Conservation (phyloP, 108 stramenopile genomes). For the Skeletonema marinoi region DNA sequence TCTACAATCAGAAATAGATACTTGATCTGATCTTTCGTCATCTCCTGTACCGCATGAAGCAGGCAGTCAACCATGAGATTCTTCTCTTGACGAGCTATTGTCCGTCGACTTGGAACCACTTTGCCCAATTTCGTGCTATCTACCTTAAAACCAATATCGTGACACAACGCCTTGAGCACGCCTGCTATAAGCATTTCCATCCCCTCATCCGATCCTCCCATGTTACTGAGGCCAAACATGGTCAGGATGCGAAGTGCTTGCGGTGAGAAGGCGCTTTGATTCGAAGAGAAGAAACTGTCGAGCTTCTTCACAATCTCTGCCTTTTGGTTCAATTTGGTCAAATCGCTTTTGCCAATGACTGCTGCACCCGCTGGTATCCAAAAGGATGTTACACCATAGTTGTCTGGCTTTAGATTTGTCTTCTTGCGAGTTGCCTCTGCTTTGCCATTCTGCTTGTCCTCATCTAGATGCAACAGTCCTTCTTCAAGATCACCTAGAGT, state of each 20-base stretch:
- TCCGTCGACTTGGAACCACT: not conserved
- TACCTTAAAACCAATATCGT: not conserved
- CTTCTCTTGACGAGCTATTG: not conserved
- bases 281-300: not conserved
- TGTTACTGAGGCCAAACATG: not conserved
- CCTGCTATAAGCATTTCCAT: constrained; percentile 1
- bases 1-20: constrained; percentile 6
- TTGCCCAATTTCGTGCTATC: not conserved
- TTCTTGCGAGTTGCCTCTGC: not conserved
- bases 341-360: not conserved
- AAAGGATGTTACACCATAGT: not conserved
- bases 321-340: not conserved
- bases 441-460: not conserved
- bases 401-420: not conserved
- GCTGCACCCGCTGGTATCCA: not conserved
- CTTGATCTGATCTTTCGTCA: not conserved
- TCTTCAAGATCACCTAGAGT: not conserved
- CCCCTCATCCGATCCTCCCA: not conserved
- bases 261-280: not conserved
- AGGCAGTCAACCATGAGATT: not conserved
- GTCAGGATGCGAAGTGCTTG: not conserved
- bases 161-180: not conserved
- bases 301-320: not conserved
- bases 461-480: not conserved
- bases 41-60: not conserved